These are phyloP conservation scores for Sarocladium kiliense DNA, from an alignment of 2,329 filamentous ascomycete genomes.

Conservation along the genomic window DNA sequence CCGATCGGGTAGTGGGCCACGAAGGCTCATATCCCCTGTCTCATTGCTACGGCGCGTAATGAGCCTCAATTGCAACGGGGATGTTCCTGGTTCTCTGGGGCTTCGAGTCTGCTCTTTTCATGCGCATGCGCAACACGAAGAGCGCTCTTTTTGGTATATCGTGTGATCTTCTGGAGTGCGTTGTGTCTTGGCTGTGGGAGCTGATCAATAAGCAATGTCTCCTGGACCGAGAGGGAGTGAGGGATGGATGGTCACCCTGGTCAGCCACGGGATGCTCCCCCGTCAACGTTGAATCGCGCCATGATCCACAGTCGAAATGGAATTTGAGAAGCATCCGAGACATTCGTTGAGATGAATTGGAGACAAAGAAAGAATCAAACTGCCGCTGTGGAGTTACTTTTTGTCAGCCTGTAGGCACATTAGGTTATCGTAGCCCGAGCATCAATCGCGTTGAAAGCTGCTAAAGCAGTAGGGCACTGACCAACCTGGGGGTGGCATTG, in stretches of 20 bases:
- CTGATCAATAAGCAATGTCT: too few relatives aligned
- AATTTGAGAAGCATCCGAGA: not conserved
- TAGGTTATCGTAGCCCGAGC: not conserved
- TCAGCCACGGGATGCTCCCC: not conserved
- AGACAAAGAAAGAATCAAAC: not conserved
- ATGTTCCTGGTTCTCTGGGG: not conserved
- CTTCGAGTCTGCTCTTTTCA: too few relatives aligned
- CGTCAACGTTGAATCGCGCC: not conserved
- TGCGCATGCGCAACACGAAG: too few relatives aligned
- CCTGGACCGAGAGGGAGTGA: not conserved
- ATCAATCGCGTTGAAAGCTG: too few relatives aligned
- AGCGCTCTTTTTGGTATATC: too few relatives aligned
- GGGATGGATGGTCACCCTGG: not conserved
- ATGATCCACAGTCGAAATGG: not conserved
- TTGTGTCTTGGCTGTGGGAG: too few relatives aligned
- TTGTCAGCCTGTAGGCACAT: too few relatives aligned
- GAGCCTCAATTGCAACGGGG: not conserved
- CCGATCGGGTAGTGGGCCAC: constrained; percentile 7
- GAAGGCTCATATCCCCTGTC: not conserved
- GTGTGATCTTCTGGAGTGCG: too few relatives aligned
- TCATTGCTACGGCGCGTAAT: not conserved
- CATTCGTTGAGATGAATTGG: not conserved
- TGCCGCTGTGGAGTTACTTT: not conserved
- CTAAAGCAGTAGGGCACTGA: not conserved
- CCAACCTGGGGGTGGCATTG: not conserved